Evolutionary conservation across 2,329 filamentous ascomycete genomes (phyloP).

Genomic region (Canariomyces notabilis): DNA sequence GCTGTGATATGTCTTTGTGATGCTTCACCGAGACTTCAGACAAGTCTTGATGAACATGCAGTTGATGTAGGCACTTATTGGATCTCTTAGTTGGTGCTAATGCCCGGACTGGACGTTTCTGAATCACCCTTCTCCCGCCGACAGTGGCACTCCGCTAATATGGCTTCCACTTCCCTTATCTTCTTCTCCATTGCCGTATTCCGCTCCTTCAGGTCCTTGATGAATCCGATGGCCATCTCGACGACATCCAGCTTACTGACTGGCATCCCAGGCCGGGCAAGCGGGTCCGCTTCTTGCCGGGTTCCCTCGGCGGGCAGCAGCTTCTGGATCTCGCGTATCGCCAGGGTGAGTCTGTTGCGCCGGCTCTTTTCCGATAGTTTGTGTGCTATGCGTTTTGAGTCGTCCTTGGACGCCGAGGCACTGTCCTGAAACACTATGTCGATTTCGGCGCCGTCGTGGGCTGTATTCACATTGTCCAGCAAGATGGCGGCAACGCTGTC

Average conservation of each 20-base stretch:
- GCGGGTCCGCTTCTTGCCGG: conserved; percentile 5
- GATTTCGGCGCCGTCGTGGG: neutral
- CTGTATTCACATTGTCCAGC: neutral
- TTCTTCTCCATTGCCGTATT: conserved; percentile 15
- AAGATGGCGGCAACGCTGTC: conserved; percentile 2
- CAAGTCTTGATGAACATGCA: too few species aligned
- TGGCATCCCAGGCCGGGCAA: conserved; percentile 10
- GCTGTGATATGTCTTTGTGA: too few species aligned
- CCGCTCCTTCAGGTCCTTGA: conserved; percentile 22
- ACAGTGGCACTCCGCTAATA: conserved; percentile 11
- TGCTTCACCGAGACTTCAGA: too few species aligned
- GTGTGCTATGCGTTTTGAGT: conserved; percentile 25
- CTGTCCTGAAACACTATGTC: conserved; percentile 14
- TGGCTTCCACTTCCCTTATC: conserved; percentile 9
- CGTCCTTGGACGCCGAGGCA: conserved; percentile 14
- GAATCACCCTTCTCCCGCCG: neutral
- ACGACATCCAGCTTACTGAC: conserved; percentile 26
- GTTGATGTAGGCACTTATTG: too few species aligned
- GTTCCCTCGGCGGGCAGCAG: conserved; percentile 16
- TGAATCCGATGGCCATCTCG: conserved; percentile 25
- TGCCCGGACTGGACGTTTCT: too few species aligned
- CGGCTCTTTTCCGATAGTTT: conserved; percentile 27
- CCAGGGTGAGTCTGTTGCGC: conserved; percentile 22
- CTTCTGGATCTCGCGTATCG: conserved; percentile 27
- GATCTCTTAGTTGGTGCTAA: too few species aligned